A percentile compares a stretch with the other conserved stretches of the same genome.
Conservation (phyloP, 2,329 filamentous ascomycete genomes). For the Pestalotiopsis sp. region DNA sequence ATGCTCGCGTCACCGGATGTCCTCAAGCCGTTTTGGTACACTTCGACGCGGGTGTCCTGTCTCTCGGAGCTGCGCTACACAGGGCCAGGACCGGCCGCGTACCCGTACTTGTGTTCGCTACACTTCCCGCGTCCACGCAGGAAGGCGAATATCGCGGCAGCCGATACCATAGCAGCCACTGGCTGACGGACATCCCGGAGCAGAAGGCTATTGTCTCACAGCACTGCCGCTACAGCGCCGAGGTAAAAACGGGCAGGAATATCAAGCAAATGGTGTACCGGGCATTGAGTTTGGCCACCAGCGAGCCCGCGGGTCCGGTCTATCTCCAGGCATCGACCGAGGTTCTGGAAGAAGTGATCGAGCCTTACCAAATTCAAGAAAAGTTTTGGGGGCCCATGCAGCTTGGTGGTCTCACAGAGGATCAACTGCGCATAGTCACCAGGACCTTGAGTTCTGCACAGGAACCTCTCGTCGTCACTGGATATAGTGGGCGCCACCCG, state of each 20-base stretch:
- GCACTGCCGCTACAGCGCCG: slow-evolving; percentile 81
- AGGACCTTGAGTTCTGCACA: slow-evolving; percentile 64
- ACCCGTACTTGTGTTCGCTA: slow-evolving; percentile 78
- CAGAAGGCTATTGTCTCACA: slow-evolving; percentile 80
- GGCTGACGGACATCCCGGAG: slow-evolving; percentile 83
- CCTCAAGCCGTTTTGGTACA: slow-evolving; percentile 80
- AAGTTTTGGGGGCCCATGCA: slow-evolving; percentile 71
- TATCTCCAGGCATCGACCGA: slow-evolving; percentile 80
- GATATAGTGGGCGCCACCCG: slow-evolving; percentile 72
- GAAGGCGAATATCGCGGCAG: slow-evolving; percentile 77
- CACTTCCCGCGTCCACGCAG: slow-evolving; percentile 73
- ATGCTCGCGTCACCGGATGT: slow-evolving; percentile 70
- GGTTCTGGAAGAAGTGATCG: slow-evolving; percentile 83
- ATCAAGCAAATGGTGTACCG: slow-evolving; percentile 89
- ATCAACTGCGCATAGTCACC: slow-evolving; percentile 60
- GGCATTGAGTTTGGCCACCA: slow-evolving; percentile 78
- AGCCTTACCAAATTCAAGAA: slow-evolving; percentile 70
- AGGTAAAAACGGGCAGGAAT: slow-evolving; percentile 83
- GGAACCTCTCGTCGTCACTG: slow-evolving; percentile 70
- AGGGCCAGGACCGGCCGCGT: slow-evolving; percentile 76
- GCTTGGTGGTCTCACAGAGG: slow-evolving; percentile 58
- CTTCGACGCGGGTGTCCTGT: slow-evolving; percentile 81
- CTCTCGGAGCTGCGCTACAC: slow-evolving; percentile 75
- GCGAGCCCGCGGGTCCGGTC: slow-evolving; percentile 76
- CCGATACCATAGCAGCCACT: slow-evolving; percentile 82